Percentiles rank a stretch among this genome's conserved stretches.
Conservation (phyloP, 768 basidiomycete species). For the Suillus hirtellus region DNA sequence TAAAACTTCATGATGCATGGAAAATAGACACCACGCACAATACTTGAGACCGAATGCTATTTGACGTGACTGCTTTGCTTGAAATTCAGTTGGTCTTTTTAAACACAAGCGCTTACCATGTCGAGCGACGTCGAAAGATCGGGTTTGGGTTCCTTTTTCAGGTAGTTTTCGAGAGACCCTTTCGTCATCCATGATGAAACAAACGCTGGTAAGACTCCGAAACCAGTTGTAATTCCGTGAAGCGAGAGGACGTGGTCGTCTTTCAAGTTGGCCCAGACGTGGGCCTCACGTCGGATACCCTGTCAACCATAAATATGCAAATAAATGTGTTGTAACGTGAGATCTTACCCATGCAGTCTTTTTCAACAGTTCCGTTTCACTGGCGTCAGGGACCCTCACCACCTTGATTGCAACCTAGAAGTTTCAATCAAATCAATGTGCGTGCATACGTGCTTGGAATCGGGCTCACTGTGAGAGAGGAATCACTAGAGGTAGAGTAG, state of each 20-base stretch:
- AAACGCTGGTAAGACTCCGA: slow-evolving; percentile 31
- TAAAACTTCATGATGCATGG: neutral
- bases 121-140: slow-evolving; percentile 13
- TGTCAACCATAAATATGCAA: slow-evolving; percentile 8
- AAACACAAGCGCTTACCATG: slow-evolving; percentile 15
- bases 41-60: slow-evolving; percentile 26
- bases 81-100: no score
- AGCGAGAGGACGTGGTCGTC: slow-evolving; percentile 35
- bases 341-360: neutral
- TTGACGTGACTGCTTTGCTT: slow-evolving; percentile 22
- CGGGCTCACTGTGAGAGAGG: neutral
- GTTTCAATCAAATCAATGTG: neutral
- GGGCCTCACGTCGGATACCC: slow-evolving; percentile 30
- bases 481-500: no score
- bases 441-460: neutral
- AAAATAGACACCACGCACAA: slow-evolving; percentile 12
- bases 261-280: slow-evolving; percentile 29
- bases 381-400: neutral
- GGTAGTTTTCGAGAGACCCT: slow-evolving; percentile 32
- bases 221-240: slow-evolving; percentile 26
- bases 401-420: slow-evolving; percentile 2
- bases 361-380: neutral
- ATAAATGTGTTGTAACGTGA: neutral
- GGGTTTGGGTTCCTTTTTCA: slow-evolving; percentile 15
- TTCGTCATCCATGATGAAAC: slow-evolving; percentile 36